These are phyloP conservation scores for Coprinopsis strossmayeri DNA, from an alignment of 768 basidiomycete species.

Conservation along the genomic window DNA sequence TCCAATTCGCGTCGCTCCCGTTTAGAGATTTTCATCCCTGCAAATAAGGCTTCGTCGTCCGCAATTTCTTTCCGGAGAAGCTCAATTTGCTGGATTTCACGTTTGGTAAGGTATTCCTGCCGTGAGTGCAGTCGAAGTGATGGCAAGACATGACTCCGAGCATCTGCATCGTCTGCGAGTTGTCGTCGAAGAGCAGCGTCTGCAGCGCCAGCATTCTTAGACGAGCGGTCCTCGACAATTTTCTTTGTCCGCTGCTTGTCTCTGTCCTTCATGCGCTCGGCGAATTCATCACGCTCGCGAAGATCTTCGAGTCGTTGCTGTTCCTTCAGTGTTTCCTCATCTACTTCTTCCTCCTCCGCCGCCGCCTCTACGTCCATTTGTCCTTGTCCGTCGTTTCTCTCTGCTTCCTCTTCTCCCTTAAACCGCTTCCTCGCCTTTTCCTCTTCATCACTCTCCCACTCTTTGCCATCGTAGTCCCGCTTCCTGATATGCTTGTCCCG, in stretches of 20 bases:
- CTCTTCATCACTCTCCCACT: constrained; percentile 92
- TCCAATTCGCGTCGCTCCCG: constrained; percentile 78
- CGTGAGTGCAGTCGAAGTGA: constrained; percentile 83
- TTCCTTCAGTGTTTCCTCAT: constrained; percentile 64
- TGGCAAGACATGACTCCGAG: constrained; percentile 49
- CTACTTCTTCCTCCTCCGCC: constrained; percentile 37
- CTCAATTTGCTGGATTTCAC: constrained; percentile 94
- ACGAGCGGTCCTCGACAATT: constrained; percentile 87
- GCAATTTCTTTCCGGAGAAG: constrained; percentile 87
- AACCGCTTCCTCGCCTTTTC: constrained; percentile 64
- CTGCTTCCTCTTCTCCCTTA: constrained; percentile 39
- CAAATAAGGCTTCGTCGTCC: constrained; percentile 88
- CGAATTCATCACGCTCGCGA: constrained; percentile 88
- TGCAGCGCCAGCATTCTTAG: constrained; percentile 69
- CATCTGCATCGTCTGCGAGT: constrained; percentile 72
- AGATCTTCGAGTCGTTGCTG: constrained; percentile 73
- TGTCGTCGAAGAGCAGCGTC: constrained; percentile 78
- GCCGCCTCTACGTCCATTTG: constrained; percentile 3
- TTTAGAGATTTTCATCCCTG: constrained; percentile 86
- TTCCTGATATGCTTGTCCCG: constrained; percentile 67
- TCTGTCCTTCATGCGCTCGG: constrained; percentile 75
- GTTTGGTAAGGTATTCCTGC: constrained; percentile 93
- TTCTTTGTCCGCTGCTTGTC: constrained; percentile 87
- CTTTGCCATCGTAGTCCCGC: constrained; percentile 71
- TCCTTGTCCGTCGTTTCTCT: not conserved